A percentile compares a stretch with the other conserved stretches of the same genome.
These are phyloP conservation scores for Fraxinus americana DNA, from an alignment of 257 asterid species.

Conservation along the genomic window DNA sequence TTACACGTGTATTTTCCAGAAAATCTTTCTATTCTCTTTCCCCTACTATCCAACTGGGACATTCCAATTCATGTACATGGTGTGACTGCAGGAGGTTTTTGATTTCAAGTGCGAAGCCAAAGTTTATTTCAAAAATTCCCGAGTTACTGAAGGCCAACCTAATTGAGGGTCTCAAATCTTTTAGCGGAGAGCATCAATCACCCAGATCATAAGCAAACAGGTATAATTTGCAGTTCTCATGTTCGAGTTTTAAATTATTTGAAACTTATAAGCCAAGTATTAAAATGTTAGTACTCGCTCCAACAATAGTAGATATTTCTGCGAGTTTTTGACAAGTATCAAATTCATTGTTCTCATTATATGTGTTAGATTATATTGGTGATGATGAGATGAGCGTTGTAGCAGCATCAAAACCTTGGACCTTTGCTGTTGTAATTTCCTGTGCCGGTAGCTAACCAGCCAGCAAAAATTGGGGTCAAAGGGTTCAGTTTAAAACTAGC, in stretches of 20 bases:
- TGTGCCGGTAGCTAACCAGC: not conserved
- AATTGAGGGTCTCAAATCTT: not conserved
- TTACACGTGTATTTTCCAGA: not conserved
- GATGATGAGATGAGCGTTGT: not conserved
- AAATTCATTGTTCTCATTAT: not conserved
- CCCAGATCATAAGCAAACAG: not conserved
- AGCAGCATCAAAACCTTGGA: not conserved
- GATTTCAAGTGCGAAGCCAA: not conserved
- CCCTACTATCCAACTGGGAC: not conserved
- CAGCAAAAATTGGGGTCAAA: not conserved
- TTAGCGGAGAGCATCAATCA: not conserved
- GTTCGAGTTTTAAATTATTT: no score
- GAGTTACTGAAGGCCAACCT: not conserved
- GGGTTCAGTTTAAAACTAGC: not conserved
- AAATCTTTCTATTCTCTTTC: not conserved
- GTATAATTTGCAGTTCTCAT: not conserved
- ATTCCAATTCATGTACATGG: not conserved
- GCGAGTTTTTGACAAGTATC: not conserved
- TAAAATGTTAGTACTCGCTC: not conserved
- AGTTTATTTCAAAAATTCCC: not conserved
- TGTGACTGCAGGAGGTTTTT: not conserved
- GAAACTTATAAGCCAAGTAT: no score
- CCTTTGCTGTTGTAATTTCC: not conserved
- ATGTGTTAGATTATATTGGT: not conserved
- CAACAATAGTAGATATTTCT: not conserved